Evolutionary conservation across 352 stramenopile genomes (phyloP).

Genomic region (Pythium aristosporum): DNA sequence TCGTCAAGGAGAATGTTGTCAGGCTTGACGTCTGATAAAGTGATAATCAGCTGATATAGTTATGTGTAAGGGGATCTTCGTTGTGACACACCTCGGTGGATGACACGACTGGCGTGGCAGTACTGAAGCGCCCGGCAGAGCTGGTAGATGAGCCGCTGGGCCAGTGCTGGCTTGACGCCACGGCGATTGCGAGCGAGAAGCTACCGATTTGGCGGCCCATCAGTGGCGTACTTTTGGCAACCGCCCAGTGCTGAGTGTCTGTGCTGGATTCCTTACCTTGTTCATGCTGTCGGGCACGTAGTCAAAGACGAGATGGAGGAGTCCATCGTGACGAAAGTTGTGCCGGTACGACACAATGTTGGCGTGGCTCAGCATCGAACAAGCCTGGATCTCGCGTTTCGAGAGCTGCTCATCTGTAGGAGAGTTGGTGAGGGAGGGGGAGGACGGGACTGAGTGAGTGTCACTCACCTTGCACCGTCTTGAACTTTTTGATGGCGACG

Average conservation of each 20-base stretch:
- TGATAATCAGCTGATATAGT: not conserved
- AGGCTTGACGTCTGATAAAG: conserved; percentile 65
- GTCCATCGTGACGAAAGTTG: conserved; percentile 75
- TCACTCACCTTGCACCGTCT: conserved; percentile 46
- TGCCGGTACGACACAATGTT: conserved; percentile 83
- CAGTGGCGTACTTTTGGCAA: too few species aligned
- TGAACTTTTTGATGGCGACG: conserved; percentile 87
- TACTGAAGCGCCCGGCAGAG: conserved; percentile 75
- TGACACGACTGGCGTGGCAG: conserved; percentile 77
- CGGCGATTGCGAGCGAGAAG: conserved; percentile 57
- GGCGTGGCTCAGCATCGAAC: conserved; percentile 78
- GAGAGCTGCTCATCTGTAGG: conserved; percentile 67
- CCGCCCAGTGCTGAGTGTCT: too few species aligned
- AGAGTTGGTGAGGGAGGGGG: conserved; percentile 1
- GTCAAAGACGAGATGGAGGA: conserved; percentile 81
- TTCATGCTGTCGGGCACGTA: conserved; percentile 68
- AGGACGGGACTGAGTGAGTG: not conserved
- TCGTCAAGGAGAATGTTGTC: conserved; percentile 84
- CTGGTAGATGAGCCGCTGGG: conserved; percentile 60
- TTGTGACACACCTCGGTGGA: conserved; percentile 61
- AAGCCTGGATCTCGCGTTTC: conserved; percentile 79
- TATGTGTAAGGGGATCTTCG: too few species aligned
- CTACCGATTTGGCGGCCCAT: conserved; percentile 19
- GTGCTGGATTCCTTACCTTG: conserved; percentile 41
- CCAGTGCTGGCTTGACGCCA: conserved; percentile 52